Evolutionary conservation across 768 basidiomycete genomes (phyloP).

Genomic region (Leccinum subtestaceum): DNA sequence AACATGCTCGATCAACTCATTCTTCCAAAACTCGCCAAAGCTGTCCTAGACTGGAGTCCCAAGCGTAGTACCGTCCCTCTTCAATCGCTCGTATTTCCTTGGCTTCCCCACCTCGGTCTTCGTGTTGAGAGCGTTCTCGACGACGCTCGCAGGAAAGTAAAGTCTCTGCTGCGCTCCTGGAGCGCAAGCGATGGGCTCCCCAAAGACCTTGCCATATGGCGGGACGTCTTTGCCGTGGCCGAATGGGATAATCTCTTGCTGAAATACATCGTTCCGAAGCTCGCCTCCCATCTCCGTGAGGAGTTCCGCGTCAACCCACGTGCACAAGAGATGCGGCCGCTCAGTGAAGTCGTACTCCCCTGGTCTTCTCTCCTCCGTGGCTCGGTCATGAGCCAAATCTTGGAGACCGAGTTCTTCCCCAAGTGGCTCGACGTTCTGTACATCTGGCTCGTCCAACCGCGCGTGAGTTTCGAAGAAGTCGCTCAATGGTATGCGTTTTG

Average conservation of each 20-base stretch:
- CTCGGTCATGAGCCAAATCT: conserved; percentile 75
- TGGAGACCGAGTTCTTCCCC: conserved; percentile 93
- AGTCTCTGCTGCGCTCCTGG: conserved; percentile 77
- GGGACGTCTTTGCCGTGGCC: conserved; percentile 70
- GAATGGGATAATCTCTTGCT: conserved; percentile 94
- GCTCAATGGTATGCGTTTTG: conserved; percentile 91
- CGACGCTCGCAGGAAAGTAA: conserved; percentile 84
- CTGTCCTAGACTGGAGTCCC: conserved; percentile 81
- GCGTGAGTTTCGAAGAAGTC: conserved; percentile 87
- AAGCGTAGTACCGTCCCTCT: conserved; percentile 57
- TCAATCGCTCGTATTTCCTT: conserved; percentile 87
- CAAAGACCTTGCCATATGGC: conserved; percentile 76
- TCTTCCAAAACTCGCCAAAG: conserved; percentile 85
- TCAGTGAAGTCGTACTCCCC: conserved; percentile 62
- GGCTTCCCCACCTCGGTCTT: conserved; percentile 86
- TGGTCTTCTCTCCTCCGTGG: conserved; percentile 77
- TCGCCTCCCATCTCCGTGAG: conserved; percentile 76
- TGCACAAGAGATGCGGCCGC: conserved; percentile 81
- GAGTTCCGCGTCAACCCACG: conserved; percentile 91
- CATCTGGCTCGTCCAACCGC: conserved; percentile 89
- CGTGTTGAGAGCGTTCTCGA: conserved; percentile 82
- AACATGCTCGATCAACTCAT: conserved; percentile 96
- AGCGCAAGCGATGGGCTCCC: conserved; percentile 67
- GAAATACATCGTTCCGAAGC: conserved; percentile 89
- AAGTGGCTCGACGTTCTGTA: conserved; percentile 94